Base-by-base conservation (phyloP, 139 green algal genomes). In the Penium margaritaceum region DNA sequence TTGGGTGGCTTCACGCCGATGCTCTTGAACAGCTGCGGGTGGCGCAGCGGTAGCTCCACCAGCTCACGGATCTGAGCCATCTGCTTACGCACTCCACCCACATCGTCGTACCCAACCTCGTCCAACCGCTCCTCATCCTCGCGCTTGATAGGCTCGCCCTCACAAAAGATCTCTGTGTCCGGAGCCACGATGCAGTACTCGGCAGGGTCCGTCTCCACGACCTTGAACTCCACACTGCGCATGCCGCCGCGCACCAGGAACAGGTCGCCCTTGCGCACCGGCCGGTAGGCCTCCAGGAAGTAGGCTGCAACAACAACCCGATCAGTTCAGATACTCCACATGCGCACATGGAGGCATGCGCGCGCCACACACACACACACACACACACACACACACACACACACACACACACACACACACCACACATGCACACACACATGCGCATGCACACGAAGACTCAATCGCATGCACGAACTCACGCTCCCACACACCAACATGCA, bases 1-100 rank as follows among this genome's bases (percentile, higher is more conserved):
- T 98, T 98, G 36, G 95, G 95, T 6, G 95, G 95, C 89, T 99
- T 99, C 24, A 99, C 95, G 35, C 95, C 95, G 47, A 99, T 99
- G 39, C 94, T 98, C 85, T 98, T 98, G 86, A 99, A 99, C 41
- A 99, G 91, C 84, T 90, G 79, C 29, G 95, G 95, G 85, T 99
- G 95, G 71, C 95, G 89, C 82, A 99, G 84, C 5, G 95, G 95
- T 75, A 99, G 86, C 89, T 99, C 95, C 30, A 99, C 95, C 38
- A 99, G 78, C 78, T 87, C 82, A 29, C 84, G 63, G 65, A 89
- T 88, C 88, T 95, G 90, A 0, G 95, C 95, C 90, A 99, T 95
- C 85, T 99, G 95, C 90, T 99, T 99, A 68, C 95, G 86, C 73
- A 99, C 90, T 36, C 95, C 95, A 44, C 95, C 95, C 37, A 99